Base-by-base conservation (phyloP, 2,329 filamentous ascomycete species). In the Calonectria hawksworthii region DNA sequence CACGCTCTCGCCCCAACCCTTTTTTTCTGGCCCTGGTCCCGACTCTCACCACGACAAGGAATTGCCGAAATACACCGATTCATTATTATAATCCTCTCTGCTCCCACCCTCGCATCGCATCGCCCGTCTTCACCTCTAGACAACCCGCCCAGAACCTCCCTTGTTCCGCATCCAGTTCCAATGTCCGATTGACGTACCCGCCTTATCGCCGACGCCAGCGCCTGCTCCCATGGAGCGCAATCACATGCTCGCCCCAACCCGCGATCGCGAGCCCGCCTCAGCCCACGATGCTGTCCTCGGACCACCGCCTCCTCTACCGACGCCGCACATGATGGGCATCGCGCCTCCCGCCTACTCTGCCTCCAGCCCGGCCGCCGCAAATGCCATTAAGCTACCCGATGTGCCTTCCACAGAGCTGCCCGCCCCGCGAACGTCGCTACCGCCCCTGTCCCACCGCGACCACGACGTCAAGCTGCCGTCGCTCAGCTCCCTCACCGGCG, bases 201-300 rank as follows among this genome's bases (percentile, higher is more conserved):
- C 76, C 73, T 66, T 81, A 81, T 81, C 78, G 72, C 78, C 80
- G 80, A 81, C 74, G 72, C 74, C 74, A 77, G 73, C 73, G 72
- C 74, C 76, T 74, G 73, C 75, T 70, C 70, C 56, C 59, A 86
- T 87, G 84, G 86, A 86, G 80, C 83, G 84, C 76, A 85, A 85
- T 88, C 88, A 88, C 86, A 88, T 89, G 87, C 84, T 87, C 79
- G 80, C 56, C 76, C 79, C 76, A 74, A 69, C 75, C 65, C 70
- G 75, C 69, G 79, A 80, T 74, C 76, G 74, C 71, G 79, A 81
- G 76, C 70, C 79, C 68, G 73, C 75, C 70, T 69, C 75, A 63
- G 75, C 75, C 76, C 77, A 75, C 75, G 78, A 80, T 79, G 74
- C 73, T 72, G 63, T 75, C 75, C 76, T 80, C 77, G 80, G 79